These are phyloP conservation scores for Pseudogymnoascus sp. DNA, from an alignment of 2,329 filamentous ascomycete species.

Conservation along the genomic window DNA sequence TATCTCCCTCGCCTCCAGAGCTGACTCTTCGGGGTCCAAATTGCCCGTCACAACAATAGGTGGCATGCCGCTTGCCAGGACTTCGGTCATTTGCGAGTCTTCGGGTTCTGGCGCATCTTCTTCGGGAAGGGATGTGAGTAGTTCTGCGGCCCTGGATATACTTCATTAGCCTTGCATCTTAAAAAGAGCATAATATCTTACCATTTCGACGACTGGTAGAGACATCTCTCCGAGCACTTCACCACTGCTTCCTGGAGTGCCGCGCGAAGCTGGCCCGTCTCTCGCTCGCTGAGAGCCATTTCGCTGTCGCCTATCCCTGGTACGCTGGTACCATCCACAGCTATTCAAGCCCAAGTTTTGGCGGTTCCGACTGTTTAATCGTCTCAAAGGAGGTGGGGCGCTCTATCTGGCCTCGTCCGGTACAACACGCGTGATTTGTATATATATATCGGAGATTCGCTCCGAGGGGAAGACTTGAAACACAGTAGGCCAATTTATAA, in stretches of 20 bases:
- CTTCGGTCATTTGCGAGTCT: constrained; percentile 49
- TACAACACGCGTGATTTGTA: not conserved
- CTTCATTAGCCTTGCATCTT: constrained; percentile 15
- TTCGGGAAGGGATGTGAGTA: constrained; percentile 69
- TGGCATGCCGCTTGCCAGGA: constrained; percentile 38
- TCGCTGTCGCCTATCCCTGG: constrained; percentile 10
- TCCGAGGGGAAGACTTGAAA: not conserved
- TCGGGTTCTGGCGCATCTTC: constrained; percentile 44
- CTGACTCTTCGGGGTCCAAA: constrained; percentile 61
- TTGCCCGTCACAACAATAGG: constrained; percentile 46
- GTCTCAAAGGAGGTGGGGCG: not conserved
- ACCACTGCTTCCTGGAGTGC: constrained; percentile 78
- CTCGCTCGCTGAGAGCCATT: constrained; percentile 48
- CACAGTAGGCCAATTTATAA: not conserved
- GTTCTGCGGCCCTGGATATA: constrained; percentile 72
- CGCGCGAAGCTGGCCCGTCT: constrained; percentile 44
- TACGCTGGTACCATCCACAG: not conserved
- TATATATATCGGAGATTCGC: not conserved
- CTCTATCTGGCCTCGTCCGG: not conserved
- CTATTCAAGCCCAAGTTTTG: not conserved
- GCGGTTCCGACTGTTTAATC: not conserved
- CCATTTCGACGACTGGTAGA: constrained; percentile 98
- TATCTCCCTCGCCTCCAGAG: constrained; percentile 69
- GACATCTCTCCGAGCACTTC: constrained; percentile 86
- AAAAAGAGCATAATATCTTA: constrained; percentile 30